Percentiles rank a stretch among this genome's conserved stretches.
Conservation (phyloP, 2,329 filamentous ascomycete species). For the Diaporthe australafricana region DNA sequence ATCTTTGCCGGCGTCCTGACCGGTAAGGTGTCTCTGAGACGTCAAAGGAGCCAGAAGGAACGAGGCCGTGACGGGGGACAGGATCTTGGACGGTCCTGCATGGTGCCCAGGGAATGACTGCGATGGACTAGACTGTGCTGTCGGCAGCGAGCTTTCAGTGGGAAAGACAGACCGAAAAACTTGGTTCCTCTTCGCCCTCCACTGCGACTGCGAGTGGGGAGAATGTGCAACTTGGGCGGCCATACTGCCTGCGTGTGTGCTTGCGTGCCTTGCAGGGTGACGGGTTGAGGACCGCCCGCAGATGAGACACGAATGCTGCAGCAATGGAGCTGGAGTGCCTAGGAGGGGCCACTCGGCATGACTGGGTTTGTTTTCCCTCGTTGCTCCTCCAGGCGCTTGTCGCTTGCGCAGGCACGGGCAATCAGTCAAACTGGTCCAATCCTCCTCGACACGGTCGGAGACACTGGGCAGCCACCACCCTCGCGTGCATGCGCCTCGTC, state of each 20-base stretch:
- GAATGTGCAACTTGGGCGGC: slow-evolving; percentile 27
- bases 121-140: slow-evolving; percentile 55
- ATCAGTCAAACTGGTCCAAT: not conserved
- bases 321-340: not conserved
- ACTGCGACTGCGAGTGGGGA: slow-evolving; percentile 54
- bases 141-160: slow-evolving; percentile 61
- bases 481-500: not conserved
- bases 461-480: not conserved
- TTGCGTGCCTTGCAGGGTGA: not conserved
- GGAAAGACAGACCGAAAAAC: slow-evolving; percentile 69
- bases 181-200: slow-evolving; percentile 60
- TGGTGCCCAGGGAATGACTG: slow-evolving; percentile 47
- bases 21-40: slow-evolving; percentile 8
- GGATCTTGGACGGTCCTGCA: slow-evolving; percentile 32
- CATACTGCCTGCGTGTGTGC: slow-evolving; percentile 9
- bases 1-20: slow-evolving; percentile 26
- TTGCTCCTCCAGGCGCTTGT: not conserved
- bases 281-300: not conserved
- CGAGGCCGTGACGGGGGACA: slow-evolving; percentile 26
- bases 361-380: not conserved
- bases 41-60: slow-evolving; percentile 20
- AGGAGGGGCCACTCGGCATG: not conserved
- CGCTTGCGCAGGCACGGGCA: not conserved
- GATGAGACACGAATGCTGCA: slow-evolving; percentile 4
- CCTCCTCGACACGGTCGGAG: not conserved